These are phyloP conservation scores for Trypanosoma brucei DNA, from an alignment of 208 protist species.

Conservation along the genomic window DNA sequence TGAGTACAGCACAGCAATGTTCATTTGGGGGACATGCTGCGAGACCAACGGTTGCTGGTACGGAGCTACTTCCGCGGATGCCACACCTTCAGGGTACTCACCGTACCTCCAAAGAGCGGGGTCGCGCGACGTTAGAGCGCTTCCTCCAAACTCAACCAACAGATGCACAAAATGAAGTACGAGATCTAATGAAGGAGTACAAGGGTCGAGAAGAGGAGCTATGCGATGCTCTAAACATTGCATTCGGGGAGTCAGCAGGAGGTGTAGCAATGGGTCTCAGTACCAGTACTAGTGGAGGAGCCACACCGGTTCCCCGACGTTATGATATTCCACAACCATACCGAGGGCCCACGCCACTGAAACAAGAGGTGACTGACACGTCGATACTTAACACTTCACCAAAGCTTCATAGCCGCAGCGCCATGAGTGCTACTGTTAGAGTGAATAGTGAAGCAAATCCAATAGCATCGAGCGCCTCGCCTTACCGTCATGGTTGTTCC, in stretches of 20 bases:
- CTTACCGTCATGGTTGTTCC: neutral
- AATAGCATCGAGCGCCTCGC: neutral
- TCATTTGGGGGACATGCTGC: neutral
- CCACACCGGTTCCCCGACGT: slow-evolving; percentile 2
- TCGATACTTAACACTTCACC: neutral
- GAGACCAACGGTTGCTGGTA: slow-evolving; percentile 43
- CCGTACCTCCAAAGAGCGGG: slow-evolving; percentile 23
- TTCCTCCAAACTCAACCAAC: slow-evolving; percentile 65
- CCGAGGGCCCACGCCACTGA: neutral
- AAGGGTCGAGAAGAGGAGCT: slow-evolving; percentile 61
- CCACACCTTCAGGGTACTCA: slow-evolving; percentile 61
- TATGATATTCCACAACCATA: neutral
- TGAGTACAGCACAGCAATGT: neutral
- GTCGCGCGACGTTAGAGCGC: slow-evolving; percentile 52
- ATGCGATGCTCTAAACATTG: slow-evolving; percentile 47
- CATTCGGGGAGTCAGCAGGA: slow-evolving; percentile 64
- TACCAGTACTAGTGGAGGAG: neutral
- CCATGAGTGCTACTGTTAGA: neutral
- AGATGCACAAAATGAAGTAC: slow-evolving; percentile 32
- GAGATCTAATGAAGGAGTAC: slow-evolving; percentile 53
- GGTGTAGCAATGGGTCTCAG: slow-evolving; percentile 23
- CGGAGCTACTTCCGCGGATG: slow-evolving; percentile 60
- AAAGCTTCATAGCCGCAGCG: neutral
- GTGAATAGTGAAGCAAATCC: neutral
- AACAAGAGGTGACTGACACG: neutral